Conservation (phyloP, 768 basidiomycete species). For the Lactarius psammicola region DNA sequence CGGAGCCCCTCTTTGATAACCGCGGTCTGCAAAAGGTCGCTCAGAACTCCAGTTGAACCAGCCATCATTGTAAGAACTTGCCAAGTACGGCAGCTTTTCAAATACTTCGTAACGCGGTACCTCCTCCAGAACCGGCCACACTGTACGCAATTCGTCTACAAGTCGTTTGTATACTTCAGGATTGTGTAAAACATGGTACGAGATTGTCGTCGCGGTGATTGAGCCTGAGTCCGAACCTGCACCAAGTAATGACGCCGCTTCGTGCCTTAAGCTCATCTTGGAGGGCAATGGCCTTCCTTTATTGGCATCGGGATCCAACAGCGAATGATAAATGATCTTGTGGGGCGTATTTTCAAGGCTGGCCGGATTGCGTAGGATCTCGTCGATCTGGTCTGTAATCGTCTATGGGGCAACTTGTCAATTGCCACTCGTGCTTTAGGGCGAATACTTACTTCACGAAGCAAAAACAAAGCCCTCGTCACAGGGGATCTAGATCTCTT, state of each 20-base stretch:
- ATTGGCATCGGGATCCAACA: neutral
- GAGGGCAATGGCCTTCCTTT: neutral
- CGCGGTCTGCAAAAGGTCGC: neutral
- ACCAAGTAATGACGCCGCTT: neutral
- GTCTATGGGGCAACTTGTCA: neutral
- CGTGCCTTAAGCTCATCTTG: neutral
- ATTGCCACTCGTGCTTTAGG: neutral
- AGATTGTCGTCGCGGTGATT: neutral
- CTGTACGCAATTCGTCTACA: neutral
- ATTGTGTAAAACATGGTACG: neutral
- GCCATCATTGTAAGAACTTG: neutral
- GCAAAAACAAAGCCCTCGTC: neutral
- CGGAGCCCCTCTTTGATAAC: slow-evolving; percentile 7
- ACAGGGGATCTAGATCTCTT: neutral
- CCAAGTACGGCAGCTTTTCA: slow-evolving; percentile 5
- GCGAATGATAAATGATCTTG: slow-evolving; percentile 2
- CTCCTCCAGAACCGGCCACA: slow-evolving; percentile 6
- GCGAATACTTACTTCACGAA: neutral
- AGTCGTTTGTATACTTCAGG: neutral
- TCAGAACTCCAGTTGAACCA: neutral
- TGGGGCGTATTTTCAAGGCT: neutral
- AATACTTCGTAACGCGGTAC: neutral
- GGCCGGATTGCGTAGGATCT: neutral
- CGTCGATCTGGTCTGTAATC: neutral
- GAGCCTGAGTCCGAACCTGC: neutral